A percentile compares a stretch with the other conserved stretches of the same genome.
Evolutionary conservation across 495 filamentous ascomycete species (phyloP).

Genomic region (Aspergillus affinis): DNA sequence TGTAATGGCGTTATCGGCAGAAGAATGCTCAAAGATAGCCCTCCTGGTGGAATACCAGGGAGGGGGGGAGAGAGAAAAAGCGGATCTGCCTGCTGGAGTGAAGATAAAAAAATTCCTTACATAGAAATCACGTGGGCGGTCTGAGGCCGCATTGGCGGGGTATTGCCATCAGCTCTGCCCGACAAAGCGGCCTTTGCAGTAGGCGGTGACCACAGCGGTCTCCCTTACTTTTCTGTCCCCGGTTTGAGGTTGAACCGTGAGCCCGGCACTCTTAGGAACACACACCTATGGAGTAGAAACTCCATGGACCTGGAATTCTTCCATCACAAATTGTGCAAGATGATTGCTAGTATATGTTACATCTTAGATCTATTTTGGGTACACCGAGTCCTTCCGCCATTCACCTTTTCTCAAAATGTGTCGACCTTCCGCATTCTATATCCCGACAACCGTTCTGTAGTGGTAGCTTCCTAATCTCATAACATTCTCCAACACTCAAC

Average conservation of each 20-base stretch:
- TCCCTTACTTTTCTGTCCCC: not conserved
- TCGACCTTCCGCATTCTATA: no score
- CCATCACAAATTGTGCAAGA: no score
- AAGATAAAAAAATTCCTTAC: not conserved
- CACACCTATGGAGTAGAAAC: no score
- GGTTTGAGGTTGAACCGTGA: no score
- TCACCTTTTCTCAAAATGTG: no score
- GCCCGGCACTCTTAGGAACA: no score
- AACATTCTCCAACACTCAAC: not conserved
- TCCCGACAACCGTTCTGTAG: no score
- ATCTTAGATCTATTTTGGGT: no score
- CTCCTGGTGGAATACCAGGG: constrained; percentile 23
- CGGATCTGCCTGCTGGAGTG: not conserved
- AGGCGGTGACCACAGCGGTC: not conserved
- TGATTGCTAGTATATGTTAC: no score
- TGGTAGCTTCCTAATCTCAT: no score
- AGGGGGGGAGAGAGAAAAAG: constrained; percentile 20
- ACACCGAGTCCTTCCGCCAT: no score
- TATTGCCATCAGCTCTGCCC: not conserved
- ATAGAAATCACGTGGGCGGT: not conserved
- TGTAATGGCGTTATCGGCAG: not conserved
- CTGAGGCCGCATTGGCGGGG: not conserved
- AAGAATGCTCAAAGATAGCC: constrained; percentile 15
- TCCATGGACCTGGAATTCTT: no score
- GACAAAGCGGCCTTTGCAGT: not conserved